Base-by-base conservation (phyloP, 2,329 filamentous ascomycete species). In the Madurella mycetomatis region DNA sequence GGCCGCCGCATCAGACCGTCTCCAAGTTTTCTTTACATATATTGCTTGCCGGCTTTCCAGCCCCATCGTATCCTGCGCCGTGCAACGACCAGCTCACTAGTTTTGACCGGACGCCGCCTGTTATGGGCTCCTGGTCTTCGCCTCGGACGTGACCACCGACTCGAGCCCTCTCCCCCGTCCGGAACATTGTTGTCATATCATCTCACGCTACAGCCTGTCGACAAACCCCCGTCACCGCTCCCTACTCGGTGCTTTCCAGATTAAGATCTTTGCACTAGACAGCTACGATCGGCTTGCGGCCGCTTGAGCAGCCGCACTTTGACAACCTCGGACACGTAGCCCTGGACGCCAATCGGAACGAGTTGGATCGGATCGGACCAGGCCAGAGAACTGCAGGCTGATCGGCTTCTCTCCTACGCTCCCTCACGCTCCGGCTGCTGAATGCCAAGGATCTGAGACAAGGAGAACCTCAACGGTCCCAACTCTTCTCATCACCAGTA, bases 81-180 rank as follows among this genome's bases (percentile, higher is more conserved):
- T 56, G 45, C 37, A 43, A 45, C 50, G 18, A 43, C 30, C 53
- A 41, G 43, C 49, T 54, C 48, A 52, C 41, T 41, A 37, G 51
- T 45, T 45, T 53, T 19, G 39, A 41, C 56, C 41, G 46, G 9
- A 15, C 41, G 9, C 49, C 47, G 42, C 32, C 39, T 52, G 18
- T 30, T 9, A 39, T 49, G 25, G 34, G 47, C 41, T 40, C 41
- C 52, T 44, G 52, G 53, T 55, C 49, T 47, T 19, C 39, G 47
- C 41, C 45, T 32, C 37, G 44, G 31, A 54, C 45, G 25, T 45
- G 49, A 47, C 46, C 48, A 44, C 41, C 31, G 43, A 2, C 41
- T 31, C 41, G 42, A 18, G n/a, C 34, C 45, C 41, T 16, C 31
- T 47, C 40, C 30, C 47, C 51, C 30, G n/a, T n/a, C 19, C 31